A percentile compares a stretch with the other conserved stretches of the same genome.
phyloP scores from a whole-genome alignment of 345 rosid species.

The Barbarea vulgaris region DNA sequence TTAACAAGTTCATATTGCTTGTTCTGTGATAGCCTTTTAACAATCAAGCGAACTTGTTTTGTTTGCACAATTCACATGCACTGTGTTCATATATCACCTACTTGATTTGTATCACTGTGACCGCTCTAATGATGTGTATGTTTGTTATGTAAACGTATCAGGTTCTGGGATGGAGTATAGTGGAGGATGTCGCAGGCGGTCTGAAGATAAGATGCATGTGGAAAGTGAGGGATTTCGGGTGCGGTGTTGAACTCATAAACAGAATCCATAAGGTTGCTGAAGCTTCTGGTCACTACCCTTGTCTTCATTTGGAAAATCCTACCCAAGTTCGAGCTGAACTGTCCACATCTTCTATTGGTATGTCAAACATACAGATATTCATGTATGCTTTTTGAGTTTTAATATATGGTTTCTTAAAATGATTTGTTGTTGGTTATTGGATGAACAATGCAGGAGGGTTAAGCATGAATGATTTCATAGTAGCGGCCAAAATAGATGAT shows the following conservation, averaged over 20 bases:
- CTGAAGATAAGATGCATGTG: conserved; percentile 82
- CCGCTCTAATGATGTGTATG: neutral
- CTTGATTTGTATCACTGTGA: neutral
- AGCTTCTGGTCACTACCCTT: conserved; percentile 74
- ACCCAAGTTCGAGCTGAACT: conserved; percentile 87
- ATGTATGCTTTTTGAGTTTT: conserved; percentile 37
- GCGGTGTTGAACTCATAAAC: conserved; percentile 84
- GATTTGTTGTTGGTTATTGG: conserved; percentile 11
- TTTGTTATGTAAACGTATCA: conserved; percentile 13
- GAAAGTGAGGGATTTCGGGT: conserved; percentile 76
- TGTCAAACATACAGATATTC: neutral
- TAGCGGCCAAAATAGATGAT: conserved; percentile 84
- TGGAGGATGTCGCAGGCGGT: conserved; percentile 72
- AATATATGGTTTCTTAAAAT: neutral
- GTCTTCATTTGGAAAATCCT: conserved; percentile 70
- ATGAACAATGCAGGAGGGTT: conserved; percentile 64
- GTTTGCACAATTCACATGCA: neutral
- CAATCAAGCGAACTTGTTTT: neutral
- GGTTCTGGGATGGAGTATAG: conserved; percentile 92
- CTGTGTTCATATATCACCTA: neutral
- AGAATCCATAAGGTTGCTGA: conserved; percentile 67
- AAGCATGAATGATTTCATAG: conserved; percentile 85
- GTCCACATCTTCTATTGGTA: conserved; percentile 80
- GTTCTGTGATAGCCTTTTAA: neutral
- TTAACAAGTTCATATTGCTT: neutral